Percentiles rank a stretch among this genome's conserved stretches.
Evolutionary conservation across 108 stramenopile genomes (phyloP).

Genomic region (Seminavis robusta): DNA sequence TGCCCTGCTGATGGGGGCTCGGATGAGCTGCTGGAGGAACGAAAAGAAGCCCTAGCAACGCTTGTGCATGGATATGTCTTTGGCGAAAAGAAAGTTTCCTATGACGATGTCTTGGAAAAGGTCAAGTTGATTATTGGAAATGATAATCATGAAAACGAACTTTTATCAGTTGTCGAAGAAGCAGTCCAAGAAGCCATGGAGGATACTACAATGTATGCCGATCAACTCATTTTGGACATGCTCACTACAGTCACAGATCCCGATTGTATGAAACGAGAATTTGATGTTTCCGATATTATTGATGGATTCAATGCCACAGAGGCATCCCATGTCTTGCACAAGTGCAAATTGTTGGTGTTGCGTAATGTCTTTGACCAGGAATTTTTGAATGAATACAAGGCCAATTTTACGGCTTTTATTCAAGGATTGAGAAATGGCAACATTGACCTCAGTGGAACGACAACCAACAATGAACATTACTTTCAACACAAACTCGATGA

Average conservation of each 20-base stretch:
- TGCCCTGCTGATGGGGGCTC: too few species aligned
- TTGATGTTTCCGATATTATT: not conserved
- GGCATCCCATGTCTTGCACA: not conserved
- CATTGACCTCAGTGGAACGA: not conserved
- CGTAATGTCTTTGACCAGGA: not conserved
- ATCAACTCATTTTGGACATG: not conserved
- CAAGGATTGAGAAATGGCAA: not conserved
- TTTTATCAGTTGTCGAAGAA: too few species aligned
- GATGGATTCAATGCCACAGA: not conserved
- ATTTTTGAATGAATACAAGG: not conserved
- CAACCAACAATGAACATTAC: not conserved
- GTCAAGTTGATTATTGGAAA: too few species aligned
- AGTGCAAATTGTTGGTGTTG: not conserved
- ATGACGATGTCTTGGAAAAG: too few species aligned
- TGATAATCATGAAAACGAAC: too few species aligned
- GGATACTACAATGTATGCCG: not conserved
- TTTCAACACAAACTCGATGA: not conserved
- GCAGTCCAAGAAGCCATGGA: not conserved
- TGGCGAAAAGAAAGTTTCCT: too few species aligned
- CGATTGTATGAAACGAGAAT: not conserved
- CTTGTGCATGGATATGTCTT: too few species aligned
- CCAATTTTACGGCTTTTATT: not conserved
- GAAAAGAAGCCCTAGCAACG: too few species aligned
- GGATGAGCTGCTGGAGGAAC: too few species aligned
- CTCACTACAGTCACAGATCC: not conserved